phyloP scores from a whole-genome alignment of 2,329 filamentous ascomycete genomes.

The Magnaporthiopsis poae region DNA sequence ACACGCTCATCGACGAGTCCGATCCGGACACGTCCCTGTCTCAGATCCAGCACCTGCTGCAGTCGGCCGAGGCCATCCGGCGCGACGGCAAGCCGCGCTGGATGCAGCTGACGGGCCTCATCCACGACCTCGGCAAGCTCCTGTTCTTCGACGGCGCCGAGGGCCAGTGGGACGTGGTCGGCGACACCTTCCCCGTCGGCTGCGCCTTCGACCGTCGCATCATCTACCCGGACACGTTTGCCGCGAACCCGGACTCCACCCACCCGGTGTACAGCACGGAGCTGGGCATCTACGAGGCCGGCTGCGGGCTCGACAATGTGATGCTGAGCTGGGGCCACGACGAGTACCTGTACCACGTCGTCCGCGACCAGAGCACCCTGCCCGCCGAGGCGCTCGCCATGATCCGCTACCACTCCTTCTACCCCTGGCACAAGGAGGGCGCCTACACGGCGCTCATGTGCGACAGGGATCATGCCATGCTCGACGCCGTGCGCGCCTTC shows the following conservation, averaged over 20 bases:
- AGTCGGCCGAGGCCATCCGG: constrained; percentile 81
- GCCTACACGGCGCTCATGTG: constrained; percentile 78
- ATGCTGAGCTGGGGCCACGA: constrained; percentile 89
- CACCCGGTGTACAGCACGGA: constrained; percentile 66
- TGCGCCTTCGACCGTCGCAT: constrained; percentile 66
- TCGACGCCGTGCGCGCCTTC: constrained; percentile 73
- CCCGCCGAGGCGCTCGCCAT: constrained; percentile 78
- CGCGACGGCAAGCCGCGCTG: constrained; percentile 72
- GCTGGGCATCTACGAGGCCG: constrained; percentile 68
- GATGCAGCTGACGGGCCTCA: constrained; percentile 70
- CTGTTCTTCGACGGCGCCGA: constrained; percentile 72
- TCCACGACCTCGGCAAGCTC: constrained; percentile 73
- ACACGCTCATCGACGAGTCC: constrained; percentile 81
- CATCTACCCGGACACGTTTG: constrained; percentile 73
- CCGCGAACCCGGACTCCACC: constrained; percentile 60
- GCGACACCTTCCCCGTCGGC: constrained; percentile 73
- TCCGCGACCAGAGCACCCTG: constrained; percentile 70
- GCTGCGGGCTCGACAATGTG: constrained; percentile 75
- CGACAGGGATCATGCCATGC: constrained; percentile 68
- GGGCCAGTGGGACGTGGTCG: constrained; percentile 89
- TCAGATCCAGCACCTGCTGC: constrained; percentile 82
- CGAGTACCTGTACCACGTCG: constrained; percentile 78
- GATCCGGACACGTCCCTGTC: constrained; percentile 81
- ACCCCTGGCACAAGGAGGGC: constrained; percentile 77
- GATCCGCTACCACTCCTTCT: constrained; percentile 89